Base-by-base conservation (phyloP, 495 filamentous ascomycete genomes). In the Neurospora tetraspora region DNA sequence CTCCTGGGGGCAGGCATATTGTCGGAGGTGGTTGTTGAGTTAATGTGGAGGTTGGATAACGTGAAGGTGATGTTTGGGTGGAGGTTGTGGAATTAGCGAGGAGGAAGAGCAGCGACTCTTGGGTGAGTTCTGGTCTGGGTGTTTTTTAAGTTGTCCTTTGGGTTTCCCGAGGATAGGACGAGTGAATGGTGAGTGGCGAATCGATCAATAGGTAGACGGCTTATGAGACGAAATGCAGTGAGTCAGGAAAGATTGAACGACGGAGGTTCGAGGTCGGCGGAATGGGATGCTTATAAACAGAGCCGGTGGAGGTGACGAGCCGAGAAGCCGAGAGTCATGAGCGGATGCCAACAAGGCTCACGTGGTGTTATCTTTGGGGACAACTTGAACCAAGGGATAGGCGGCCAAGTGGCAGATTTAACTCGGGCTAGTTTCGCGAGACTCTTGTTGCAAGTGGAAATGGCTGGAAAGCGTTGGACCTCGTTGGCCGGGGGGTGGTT, bases 1-100 rank as follows among this genome's bases (percentile, higher is more conserved):
- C 94, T 97, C 84, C 91, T 93, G 73, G 90, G 87, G 23, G 23
- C 53, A 74, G 92, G 81, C 84, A 86, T 89, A 82, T 84, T 89
- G 83, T 73, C 80, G 75, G 75, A 77, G 69, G 77, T 74, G 71
- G 73, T 69, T 72, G 73, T 14, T 18, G 53, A 34, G 53, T 61
- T 61, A 3, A 61, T 31, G 43, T 70, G 34, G 72, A 31, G 59
- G 45, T 20, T 70, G 69, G 70, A 73, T 42, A 61, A 65, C 40
- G 70, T 5, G 16, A 69, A 36, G 73, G 68, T 72, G 68, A 76
- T 69, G 74, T 61, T 72, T 70, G 23, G 45, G 23, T 71, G 73
- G 74, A 73, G 76, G 72, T 70, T 40, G 72, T 73, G 70, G 71
- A 68, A 71, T 34, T 53, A 69, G 72, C 38, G 40, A 65, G 37